Percentiles rank a stretch among this genome's conserved stretches.
Evolutionary conservation across 148 eudicot species (phyloP).

Genomic region (Silene latifolia): DNA sequence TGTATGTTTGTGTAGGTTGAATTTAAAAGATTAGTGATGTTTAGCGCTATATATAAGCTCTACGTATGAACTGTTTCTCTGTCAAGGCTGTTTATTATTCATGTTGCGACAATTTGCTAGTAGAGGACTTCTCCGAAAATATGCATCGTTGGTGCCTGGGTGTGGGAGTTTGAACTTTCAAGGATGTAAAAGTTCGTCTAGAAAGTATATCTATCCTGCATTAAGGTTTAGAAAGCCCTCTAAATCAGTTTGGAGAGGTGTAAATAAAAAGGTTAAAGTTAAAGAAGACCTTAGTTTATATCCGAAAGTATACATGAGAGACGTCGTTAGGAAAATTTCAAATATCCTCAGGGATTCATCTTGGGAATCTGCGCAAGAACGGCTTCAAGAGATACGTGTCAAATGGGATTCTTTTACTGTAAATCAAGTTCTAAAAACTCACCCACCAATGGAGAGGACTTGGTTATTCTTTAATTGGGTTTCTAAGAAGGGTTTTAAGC

Average conservation of each 20-base stretch:
- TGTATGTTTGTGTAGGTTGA: slow-evolving; percentile 13
- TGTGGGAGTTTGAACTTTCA: not conserved
- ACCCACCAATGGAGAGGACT: slow-evolving; percentile 87
- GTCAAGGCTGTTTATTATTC: slow-evolving; percentile 18
- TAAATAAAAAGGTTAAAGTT: slow-evolving; percentile 26
- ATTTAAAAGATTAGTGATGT: not conserved
- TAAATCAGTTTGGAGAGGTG: slow-evolving; percentile 15
- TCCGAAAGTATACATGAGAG: slow-evolving; percentile 47
- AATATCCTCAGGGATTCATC: slow-evolving; percentile 56
- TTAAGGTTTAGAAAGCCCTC: slow-evolving; percentile 22
- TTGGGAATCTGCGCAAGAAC: slow-evolving; percentile 68
- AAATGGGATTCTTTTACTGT: slow-evolving; percentile 86
- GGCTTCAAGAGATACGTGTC: slow-evolving; percentile 37
- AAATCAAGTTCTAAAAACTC: slow-evolving; percentile 79
- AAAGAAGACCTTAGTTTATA: slow-evolving; percentile 28
- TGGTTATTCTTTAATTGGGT: slow-evolving; percentile 90
- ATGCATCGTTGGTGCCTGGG: not conserved
- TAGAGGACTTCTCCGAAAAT: slow-evolving; percentile 14
- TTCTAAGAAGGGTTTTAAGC: slow-evolving; percentile 56
- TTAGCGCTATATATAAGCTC: not conserved
- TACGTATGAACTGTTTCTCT: slow-evolving; percentile 7
- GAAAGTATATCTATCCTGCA: slow-evolving; percentile 22
- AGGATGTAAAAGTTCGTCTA: slow-evolving; percentile 12
- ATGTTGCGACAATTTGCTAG: slow-evolving; percentile 33
- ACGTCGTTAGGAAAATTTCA: slow-evolving; percentile 44